Percentiles rank a stretch among this genome's conserved stretches.
phyloP scores from a whole-genome alignment of 2,329 filamentous ascomycete genomes.

The Metarhizium rileyi region DNA sequence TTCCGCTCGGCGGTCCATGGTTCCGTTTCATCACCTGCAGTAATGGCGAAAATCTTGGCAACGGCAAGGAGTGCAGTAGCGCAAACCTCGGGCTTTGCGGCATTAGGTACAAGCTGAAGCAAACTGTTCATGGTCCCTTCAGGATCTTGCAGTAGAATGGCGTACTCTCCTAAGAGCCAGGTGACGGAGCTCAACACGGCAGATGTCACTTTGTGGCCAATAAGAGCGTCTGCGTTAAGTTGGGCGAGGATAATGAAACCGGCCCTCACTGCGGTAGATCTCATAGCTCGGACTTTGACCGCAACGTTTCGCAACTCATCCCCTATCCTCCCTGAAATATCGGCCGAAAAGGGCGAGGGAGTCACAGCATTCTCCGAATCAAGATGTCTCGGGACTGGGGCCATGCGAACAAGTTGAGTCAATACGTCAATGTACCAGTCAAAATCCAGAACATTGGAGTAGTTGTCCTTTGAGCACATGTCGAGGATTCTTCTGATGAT shows the following conservation, averaged over 20 bases:
- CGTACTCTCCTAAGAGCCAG: constrained; percentile 87
- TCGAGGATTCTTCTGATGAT: constrained; percentile 75
- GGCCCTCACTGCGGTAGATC: constrained; percentile 69
- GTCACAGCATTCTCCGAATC: constrained; percentile 23
- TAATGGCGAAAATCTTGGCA: constrained; percentile 71
- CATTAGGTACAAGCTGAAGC: constrained; percentile 52
- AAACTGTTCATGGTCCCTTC: constrained; percentile 65
- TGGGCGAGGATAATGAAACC: constrained; percentile 66
- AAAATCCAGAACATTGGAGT: constrained; percentile 78
- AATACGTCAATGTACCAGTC: constrained; percentile 95
- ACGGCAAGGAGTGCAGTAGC: constrained; percentile 73
- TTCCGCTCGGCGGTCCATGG: constrained; percentile 67
- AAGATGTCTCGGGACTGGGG: constrained; percentile 38
- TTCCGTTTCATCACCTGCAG: constrained; percentile 55
- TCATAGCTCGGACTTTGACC: constrained; percentile 79
- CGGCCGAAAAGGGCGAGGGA: constrained; percentile 18
- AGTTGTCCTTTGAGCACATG: constrained; percentile 87
- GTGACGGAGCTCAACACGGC: constrained; percentile 66
- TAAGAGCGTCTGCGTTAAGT: constrained; percentile 39
- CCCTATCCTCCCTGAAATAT: constrained; percentile 64
- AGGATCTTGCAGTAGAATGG: constrained; percentile 58
- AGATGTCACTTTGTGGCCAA: constrained; percentile 46
- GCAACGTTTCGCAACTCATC: constrained; percentile 82
- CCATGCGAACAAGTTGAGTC: constrained; percentile 70
- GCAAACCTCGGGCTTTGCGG: constrained; percentile 56